Conservation (phyloP, 2,329 filamentous ascomycete species). For the Niveomyces coronatus region DNA sequence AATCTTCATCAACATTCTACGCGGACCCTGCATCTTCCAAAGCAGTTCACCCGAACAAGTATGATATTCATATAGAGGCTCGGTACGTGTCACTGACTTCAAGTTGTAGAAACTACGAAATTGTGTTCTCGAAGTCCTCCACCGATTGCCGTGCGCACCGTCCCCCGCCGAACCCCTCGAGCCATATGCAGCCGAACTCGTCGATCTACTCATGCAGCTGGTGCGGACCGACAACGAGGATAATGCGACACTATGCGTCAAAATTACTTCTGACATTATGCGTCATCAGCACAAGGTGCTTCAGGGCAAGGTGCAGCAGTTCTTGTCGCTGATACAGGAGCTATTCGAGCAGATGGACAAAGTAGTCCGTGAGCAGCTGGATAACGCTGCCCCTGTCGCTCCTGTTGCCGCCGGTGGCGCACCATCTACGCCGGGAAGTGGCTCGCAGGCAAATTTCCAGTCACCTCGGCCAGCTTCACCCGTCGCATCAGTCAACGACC, state of each 20-base stretch:
- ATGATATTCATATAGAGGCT: too few relatives aligned
- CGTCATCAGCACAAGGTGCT: constrained; percentile 83
- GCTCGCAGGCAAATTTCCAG: constrained; percentile 63
- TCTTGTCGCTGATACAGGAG: constrained; percentile 85
- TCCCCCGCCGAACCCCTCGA: constrained; percentile 72
- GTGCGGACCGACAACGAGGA: constrained; percentile 94
- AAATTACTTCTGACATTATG: constrained; percentile 95
- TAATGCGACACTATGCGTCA: constrained; percentile 96
- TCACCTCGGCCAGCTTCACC: constrained; percentile 87
- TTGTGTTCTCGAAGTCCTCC: constrained; percentile 87
- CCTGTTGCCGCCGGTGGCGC: constrained; percentile 42
- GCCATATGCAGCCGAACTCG: constrained; percentile 76
- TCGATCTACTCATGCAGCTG: constrained; percentile 80
- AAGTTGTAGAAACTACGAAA: constrained; percentile 88
- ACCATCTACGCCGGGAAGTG: constrained; percentile 58
- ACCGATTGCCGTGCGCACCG: constrained; percentile 66
- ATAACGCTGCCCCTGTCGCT: constrained; percentile 56
- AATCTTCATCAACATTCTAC: constrained; percentile 75
- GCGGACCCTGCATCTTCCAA: constrained; percentile 80
- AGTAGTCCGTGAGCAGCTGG: constrained; percentile 90
- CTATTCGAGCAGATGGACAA: constrained; percentile 93
- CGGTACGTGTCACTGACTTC: neutral
- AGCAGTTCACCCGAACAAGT: constrained; percentile 86
- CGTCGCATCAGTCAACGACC: constrained; percentile 65
- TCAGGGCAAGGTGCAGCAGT: constrained; percentile 69